phyloP scores from a whole-genome alignment of 331 rosid genomes.

The Acacia pycnantha region DNA sequence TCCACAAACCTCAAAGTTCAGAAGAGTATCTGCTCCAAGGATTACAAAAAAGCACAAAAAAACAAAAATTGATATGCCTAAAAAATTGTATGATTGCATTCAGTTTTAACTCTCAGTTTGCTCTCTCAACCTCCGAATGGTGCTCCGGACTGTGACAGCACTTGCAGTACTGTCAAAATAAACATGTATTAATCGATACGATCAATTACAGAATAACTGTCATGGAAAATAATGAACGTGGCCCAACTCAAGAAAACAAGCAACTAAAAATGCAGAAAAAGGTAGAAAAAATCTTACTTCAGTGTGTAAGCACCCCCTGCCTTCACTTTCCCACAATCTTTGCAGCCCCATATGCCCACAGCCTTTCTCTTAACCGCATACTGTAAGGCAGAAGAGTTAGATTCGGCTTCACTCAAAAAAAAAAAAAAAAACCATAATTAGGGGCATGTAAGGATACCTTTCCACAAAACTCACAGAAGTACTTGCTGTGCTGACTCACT shows the following conservation, averaged over 20 bases:
- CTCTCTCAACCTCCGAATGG: constrained; percentile 82
- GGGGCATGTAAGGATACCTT: constrained; percentile 45
- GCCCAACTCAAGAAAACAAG: not conserved
- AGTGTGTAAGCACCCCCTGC: constrained; percentile 82
- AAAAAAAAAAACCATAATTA: not conserved
- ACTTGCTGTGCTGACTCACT: constrained; percentile 78
- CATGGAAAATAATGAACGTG: too few species aligned
- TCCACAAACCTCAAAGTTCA: not conserved
- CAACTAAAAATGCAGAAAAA: not conserved
- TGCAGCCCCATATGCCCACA: constrained; percentile 85
- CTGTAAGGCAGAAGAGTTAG: constrained; percentile 26
- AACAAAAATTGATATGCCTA: not conserved
- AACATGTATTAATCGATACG: not conserved
- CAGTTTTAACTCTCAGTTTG: constrained; percentile 57
- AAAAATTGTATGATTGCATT: not conserved
- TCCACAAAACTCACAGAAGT: constrained; percentile 80
- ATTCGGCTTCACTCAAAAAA: not conserved
- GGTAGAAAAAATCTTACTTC: constrained; percentile 38
- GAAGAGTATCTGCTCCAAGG: constrained; percentile 13
- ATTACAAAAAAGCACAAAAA: not conserved
- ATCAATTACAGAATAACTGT: not conserved
- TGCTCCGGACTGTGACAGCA: constrained; percentile 82
- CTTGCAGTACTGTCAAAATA: constrained; percentile 62
- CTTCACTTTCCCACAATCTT: constrained; percentile 82
- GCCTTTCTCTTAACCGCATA: constrained; percentile 80